These are phyloP conservation scores for Geum urbanum DNA, from an alignment of 306 rosid species.

Conservation along the genomic window DNA sequence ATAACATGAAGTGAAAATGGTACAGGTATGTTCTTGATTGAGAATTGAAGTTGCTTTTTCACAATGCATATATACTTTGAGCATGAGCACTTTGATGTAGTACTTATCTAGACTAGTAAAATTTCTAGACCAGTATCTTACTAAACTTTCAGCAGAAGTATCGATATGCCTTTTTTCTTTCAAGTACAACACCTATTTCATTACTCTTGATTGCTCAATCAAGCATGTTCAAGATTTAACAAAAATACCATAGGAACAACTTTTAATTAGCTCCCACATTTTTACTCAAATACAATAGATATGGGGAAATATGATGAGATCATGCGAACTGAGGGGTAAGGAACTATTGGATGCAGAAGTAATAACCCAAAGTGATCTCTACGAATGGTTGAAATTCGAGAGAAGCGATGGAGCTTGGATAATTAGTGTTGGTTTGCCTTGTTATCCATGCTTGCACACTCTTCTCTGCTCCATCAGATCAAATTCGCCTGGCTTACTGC, in stretches of 20 bases:
- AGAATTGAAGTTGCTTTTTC: background rate
- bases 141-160: too few species aligned
- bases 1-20: constrained; percentile 88
- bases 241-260: too few species aligned
- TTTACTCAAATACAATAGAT: constrained; percentile 41
- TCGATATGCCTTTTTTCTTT: too few species aligned
- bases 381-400: constrained; percentile 60
- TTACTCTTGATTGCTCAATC: too few species aligned
- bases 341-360: constrained; percentile 62
- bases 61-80: background rate
- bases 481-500: constrained; percentile 60
- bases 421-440: constrained; percentile 67
- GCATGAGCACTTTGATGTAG: too few species aligned
- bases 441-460: constrained; percentile 63
- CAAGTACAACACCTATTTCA: too few species aligned
- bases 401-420: constrained; percentile 37
- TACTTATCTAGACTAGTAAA: too few species aligned
- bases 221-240: too few species aligned
- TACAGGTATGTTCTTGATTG: constrained; percentile 63
- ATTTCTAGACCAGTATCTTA: too few species aligned
- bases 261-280: too few species aligned
- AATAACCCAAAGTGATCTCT: constrained; percentile 44
- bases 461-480: constrained; percentile 62
- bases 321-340: constrained; percentile 62
- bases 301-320: constrained; percentile 64